Evolutionary conservation across 352 stramenopile species (phyloP).

Genomic region (Phytophthora pisi): DNA sequence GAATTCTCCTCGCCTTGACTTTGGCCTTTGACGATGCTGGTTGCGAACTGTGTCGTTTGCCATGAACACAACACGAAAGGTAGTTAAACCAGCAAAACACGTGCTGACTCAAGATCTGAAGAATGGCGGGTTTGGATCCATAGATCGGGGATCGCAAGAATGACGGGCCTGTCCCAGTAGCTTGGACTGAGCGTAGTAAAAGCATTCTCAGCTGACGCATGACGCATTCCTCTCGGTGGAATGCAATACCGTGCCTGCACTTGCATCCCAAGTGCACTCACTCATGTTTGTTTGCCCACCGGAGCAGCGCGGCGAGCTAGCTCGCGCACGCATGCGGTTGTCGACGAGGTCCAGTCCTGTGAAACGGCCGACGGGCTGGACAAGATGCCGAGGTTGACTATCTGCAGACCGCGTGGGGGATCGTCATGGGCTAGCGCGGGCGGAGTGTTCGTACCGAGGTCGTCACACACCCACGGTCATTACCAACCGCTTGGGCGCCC

Average conservation of each 20-base stretch:
- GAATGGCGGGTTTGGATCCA: not conserved
- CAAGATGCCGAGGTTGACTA: not conserved
- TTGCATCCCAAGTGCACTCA: not conserved
- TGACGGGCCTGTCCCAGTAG: constrained; percentile 3
- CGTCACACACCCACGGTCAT: too few relatives aligned
- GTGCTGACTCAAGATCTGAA: not conserved
- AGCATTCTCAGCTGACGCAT: too few relatives aligned
- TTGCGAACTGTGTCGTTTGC: too few relatives aligned
- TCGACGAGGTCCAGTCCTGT: not conserved
- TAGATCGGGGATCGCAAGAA: not conserved
- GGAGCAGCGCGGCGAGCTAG: not conserved
- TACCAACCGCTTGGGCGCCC: too few relatives aligned
- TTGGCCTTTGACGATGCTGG: too few relatives aligned
- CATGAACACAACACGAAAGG: too few relatives aligned
- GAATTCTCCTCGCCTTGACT: too few relatives aligned
- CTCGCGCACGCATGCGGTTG: not conserved
- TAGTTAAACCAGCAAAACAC: not conserved
- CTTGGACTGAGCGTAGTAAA: not conserved
- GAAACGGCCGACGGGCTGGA: not conserved
- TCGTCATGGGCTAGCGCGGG: not conserved
- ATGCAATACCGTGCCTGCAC: not conserved
- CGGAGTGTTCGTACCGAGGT: not conserved
- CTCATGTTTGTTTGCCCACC: not conserved
- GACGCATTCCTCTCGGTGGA: too few relatives aligned
- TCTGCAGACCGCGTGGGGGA: too few relatives aligned